Evolutionary conservation across 2,329 filamentous ascomycete species (phyloP), one percentile per base, ranked within the genome.

Genomic region (Neonectria coccinea): DNA sequence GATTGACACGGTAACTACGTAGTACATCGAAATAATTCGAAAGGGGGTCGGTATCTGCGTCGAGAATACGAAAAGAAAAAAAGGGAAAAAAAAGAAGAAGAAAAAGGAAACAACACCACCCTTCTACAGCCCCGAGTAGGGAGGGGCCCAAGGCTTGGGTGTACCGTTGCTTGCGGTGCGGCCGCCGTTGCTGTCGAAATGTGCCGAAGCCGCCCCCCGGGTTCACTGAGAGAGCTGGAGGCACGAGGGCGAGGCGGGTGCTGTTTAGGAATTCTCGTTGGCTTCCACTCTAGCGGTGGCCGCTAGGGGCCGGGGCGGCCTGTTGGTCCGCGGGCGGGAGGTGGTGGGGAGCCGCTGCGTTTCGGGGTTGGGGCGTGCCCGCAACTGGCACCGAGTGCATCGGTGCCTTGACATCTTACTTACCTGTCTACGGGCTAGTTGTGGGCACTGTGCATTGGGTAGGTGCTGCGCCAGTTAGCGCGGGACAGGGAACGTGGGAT

Each of bases 321-420:
- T 25, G 59, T 45, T 59, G 65, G 63, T 63, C 65, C 61, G 62
- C 65, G 61, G 65, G 64, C 62, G 66, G 52, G 56, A 51, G 52
- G 45, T 51, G 52, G 45, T 51, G 48, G 36, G 47, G 57, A 66
- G 67, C 67, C 64, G 66, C 62, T 70, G 64, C 69, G 71, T 74
- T 73, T 74, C 68, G 71, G 68, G 65, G 62, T 57, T 68, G 61
- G 64, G 33, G 59, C 67, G 65, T 73, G 56, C 67, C 70, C 71
- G 70, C 69, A 70, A 67, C 67, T 67, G 65, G 69, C 56, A 22
- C 59, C 39, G 39, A 51, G 18, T 51, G 64, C 61, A 62, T 54
- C 65, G 62, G 64, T 67, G 67, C 67, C 62, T 72, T 70, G 72
- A 70, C 61, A 65, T 71, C 62, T 50, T 63, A 56, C 69, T 22